Evolutionary conservation across 805 yeast genomes (phyloP).

Genomic region (Torulaspora quercuum): DNA sequence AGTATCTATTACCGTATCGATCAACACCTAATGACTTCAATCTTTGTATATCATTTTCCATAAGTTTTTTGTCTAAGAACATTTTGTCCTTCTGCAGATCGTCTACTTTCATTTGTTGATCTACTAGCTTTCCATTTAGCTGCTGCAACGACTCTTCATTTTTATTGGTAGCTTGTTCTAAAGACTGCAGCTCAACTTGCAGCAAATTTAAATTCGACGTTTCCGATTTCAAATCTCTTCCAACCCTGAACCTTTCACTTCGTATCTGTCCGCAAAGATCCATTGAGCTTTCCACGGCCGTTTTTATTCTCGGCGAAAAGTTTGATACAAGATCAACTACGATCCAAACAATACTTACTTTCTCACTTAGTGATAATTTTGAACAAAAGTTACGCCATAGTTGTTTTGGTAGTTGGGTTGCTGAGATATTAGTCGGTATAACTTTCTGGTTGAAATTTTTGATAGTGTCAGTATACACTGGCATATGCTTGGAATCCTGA

Average conservation of each 20-base stretch:
- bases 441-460: slow-evolving; percentile 51
- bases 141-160: slow-evolving; percentile 20
- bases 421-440: slow-evolving; percentile 41
- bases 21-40: slow-evolving; percentile 77
- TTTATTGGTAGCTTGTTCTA: slow-evolving; percentile 14
- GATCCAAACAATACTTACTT: slow-evolving; percentile 56
- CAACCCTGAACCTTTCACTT: slow-evolving; percentile 34
- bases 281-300: slow-evolving; percentile 33
- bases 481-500: slow-evolving; percentile 33
- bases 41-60: slow-evolving; percentile 73
- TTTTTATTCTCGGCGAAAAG: slow-evolving; percentile 34
- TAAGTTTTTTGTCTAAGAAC: slow-evolving; percentile 56
- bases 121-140: slow-evolving; percentile 23
- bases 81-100: slow-evolving; percentile 48
- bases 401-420: slow-evolving; percentile 36
- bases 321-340: slow-evolving; percentile 54
- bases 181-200: slow-evolving; percentile 10
- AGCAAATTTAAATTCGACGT: slow-evolving; percentile 9
- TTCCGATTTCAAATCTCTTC: slow-evolving; percentile 30
- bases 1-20: slow-evolving; percentile 77
- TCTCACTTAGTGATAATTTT: slow-evolving; percentile 49
- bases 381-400: slow-evolving; percentile 52
- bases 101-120: slow-evolving; percentile 32
- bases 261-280: slow-evolving; percentile 34
- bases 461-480: slow-evolving; percentile 36